Evolutionary conservation across 441 rosid genomes (phyloP).

Genomic region (Adansonia madagascariensis): DNA sequence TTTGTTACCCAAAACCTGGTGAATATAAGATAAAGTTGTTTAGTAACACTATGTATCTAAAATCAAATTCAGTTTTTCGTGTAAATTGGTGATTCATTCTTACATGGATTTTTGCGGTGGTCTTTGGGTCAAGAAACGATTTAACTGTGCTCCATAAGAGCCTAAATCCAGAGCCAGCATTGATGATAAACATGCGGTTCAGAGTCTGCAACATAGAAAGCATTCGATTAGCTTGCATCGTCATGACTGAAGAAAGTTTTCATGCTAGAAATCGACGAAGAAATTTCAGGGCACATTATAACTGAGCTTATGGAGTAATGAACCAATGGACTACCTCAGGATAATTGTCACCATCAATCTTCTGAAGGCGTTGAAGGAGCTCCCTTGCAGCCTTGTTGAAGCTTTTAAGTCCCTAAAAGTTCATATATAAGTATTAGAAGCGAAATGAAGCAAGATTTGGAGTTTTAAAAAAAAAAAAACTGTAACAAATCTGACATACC

Average conservation of each 20-base stretch:
- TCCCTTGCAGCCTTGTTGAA: slow-evolving; percentile 91
- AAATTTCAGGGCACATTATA: not conserved
- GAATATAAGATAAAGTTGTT: slow-evolving; percentile 25
- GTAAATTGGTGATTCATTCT: slow-evolving; percentile 1
- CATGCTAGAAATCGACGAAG: not conserved
- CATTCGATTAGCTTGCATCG: slow-evolving; percentile 21
- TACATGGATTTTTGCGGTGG: slow-evolving; percentile 55
- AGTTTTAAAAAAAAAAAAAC: not conserved
- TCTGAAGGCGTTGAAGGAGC: slow-evolving; percentile 66
- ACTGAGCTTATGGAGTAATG: not conserved
- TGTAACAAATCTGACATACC: slow-evolving; percentile 43
- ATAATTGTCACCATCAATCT: slow-evolving; percentile 87
- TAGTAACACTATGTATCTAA: slow-evolving; percentile 11
- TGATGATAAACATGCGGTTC: slow-evolving; percentile 76
- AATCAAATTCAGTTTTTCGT: not conserved
- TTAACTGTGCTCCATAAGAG: slow-evolving; percentile 60
- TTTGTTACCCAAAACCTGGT: slow-evolving; percentile 78
- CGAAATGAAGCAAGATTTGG: not conserved
- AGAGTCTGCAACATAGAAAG: slow-evolving; percentile 38
- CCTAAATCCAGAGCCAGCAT: slow-evolving; percentile 79
- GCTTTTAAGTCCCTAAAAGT: slow-evolving; percentile 70
- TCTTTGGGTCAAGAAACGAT: slow-evolving; percentile 57
- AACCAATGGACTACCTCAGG: slow-evolving; percentile 67
- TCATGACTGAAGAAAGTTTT: not conserved
- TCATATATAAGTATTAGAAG: slow-evolving; percentile 15